These are phyloP conservation scores for Colletotrichum chlorophyti DNA, from an alignment of 2,329 filamentous ascomycete species.

Conservation along the genomic window DNA sequence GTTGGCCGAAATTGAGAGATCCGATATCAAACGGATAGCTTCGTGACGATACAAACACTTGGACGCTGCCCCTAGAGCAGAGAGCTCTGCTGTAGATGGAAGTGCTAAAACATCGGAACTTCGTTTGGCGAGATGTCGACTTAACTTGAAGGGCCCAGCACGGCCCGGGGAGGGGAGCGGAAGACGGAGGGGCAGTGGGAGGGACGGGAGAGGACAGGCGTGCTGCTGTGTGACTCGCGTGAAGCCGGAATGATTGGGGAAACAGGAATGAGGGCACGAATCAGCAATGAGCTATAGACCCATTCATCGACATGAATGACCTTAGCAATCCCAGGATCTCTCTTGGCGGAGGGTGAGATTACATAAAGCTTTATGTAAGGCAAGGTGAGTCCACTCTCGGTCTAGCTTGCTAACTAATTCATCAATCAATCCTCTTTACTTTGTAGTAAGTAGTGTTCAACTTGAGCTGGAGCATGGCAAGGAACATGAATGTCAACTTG, in stretches of 20 bases:
- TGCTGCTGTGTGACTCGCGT: constrained; percentile 18
- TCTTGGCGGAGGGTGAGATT: constrained; percentile 21
- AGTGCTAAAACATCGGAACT: constrained; percentile 17
- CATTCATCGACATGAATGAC: constrained; percentile 11
- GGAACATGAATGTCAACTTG: no score
- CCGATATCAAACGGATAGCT: background rate
- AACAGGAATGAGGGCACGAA: constrained; percentile 26
- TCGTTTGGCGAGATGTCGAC: constrained; percentile 20
- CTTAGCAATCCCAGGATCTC: constrained; percentile 16
- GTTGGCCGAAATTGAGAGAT: constrained; percentile 11
- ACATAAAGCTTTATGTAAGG: constrained; percentile 4
- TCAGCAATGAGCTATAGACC: constrained; percentile 22
- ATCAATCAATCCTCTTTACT: no score
- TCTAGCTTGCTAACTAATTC: no score
- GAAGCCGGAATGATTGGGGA: constrained; percentile 27
- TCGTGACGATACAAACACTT: constrained; percentile 23
- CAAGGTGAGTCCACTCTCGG: background rate
- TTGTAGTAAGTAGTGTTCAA: background rate
- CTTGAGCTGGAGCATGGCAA: no score
- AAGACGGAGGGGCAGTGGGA: background rate
- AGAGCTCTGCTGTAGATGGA: constrained; percentile 29
- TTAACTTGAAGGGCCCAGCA: constrained; percentile 13
- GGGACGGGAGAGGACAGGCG: background rate
- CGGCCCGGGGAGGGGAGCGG: background rate
- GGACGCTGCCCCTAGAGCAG: constrained; percentile 28